A percentile compares a stretch with the other conserved stretches of the same genome.
These are phyloP conservation scores for Fraxinus xanthoxyloides DNA, from an alignment of 305 asterid genomes.

Conservation along the genomic window DNA sequence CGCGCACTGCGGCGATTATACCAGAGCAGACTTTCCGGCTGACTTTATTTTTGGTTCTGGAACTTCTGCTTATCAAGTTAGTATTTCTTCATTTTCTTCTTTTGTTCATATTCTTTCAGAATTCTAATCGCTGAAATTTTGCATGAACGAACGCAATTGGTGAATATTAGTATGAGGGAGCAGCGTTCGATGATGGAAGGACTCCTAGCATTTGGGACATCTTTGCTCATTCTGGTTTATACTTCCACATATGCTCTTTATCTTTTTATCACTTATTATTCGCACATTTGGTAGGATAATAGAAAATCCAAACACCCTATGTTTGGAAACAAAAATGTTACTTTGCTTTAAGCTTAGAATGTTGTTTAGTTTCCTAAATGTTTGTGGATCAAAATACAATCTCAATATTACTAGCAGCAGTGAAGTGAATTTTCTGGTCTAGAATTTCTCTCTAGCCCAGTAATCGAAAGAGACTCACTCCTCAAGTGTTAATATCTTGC, in stretches of 20 bases:
- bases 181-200: conserved; percentile 58
- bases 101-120: background rate
- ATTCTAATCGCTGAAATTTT: background rate
- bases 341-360: background rate
- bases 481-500: background rate
- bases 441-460: background rate
- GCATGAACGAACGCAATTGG: background rate
- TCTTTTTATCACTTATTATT: too few relatives aligned
- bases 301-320: background rate
- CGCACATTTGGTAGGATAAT: background rate
- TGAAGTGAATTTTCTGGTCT: background rate
- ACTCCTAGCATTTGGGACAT: conserved; percentile 61
- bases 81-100: background rate
- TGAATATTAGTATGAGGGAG: conserved; percentile 46
- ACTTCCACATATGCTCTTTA: background rate
- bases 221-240: conserved; percentile 44
- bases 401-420: background rate
- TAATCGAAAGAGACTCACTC: background rate
- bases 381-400: too few relatives aligned
- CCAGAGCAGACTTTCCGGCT: conserved; percentile 44
- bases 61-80: conserved; percentile 45
- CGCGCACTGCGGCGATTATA: conserved; percentile 6
- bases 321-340: background rate
- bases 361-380: background rate
- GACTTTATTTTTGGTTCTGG: conserved; percentile 52